A percentile compares a stretch with the other conserved stretches of the same genome.
Conservation (phyloP, 257 asterid species). For the Solanum corneliomulleri region DNA sequence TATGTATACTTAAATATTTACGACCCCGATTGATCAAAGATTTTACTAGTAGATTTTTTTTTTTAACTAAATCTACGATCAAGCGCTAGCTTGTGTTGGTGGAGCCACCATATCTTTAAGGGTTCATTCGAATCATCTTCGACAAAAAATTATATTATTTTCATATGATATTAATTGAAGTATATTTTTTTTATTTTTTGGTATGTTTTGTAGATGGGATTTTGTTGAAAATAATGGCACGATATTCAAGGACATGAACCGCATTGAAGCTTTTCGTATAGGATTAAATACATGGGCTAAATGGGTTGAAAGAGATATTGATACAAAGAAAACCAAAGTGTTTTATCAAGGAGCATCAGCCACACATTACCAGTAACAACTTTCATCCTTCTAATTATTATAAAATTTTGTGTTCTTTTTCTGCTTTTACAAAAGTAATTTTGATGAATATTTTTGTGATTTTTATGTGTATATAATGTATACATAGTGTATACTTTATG, state of each 20-base stretch:
- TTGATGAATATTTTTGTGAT: background rate
- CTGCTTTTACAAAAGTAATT: background rate
- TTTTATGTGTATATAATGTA: background rate
- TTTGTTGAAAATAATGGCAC: slow-evolving; percentile 25
- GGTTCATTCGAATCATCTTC: too few species aligned
- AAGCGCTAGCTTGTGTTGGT: background rate
- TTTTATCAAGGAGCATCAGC: slow-evolving; percentile 65
- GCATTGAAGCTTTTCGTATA: slow-evolving; percentile 40
- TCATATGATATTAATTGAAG: background rate
- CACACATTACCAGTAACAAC: slow-evolving; percentile 43
- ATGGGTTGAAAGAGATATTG: slow-evolving; percentile 33
- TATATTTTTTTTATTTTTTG: background rate
- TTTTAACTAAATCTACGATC: background rate
- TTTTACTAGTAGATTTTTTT: background rate
- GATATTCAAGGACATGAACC: slow-evolving; percentile 51
- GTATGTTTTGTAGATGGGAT: slow-evolving; percentile 37
- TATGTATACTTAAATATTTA: background rate
- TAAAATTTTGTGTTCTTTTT: background rate
- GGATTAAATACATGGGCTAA: slow-evolving; percentile 49
- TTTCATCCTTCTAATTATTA: background rate
- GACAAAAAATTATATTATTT: too few species aligned
- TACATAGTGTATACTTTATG: background rate
- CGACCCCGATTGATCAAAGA: background rate
- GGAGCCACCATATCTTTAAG: too few species aligned
- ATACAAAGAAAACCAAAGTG: slow-evolving; percentile 34